Conservation (phyloP, 768 basidiomycete species). For the Gymnopilus dilepis region DNA sequence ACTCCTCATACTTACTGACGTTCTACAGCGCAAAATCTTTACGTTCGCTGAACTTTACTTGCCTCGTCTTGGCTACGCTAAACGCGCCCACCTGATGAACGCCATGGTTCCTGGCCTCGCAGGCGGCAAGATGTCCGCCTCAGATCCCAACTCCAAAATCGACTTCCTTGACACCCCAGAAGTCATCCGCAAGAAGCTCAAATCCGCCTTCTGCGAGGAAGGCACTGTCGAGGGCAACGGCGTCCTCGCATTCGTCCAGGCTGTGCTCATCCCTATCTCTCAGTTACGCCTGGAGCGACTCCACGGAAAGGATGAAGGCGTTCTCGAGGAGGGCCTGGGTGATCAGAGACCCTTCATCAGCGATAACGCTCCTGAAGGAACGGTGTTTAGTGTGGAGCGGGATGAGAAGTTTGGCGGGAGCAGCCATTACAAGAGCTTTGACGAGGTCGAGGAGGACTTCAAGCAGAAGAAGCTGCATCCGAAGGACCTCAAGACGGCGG, state of each 20-base stretch:
- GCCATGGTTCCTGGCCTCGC: constrained; percentile 94
- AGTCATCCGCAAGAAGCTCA: constrained; percentile 86
- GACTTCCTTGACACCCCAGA: constrained; percentile 94
- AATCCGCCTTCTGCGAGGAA: constrained; percentile 92
- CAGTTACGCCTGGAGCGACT: constrained; percentile 69
- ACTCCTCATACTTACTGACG: not conserved
- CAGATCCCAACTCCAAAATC: constrained; percentile 97
- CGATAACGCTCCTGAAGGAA: constrained; percentile 77
- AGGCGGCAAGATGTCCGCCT: constrained; percentile 98
- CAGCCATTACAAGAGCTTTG: constrained; percentile 72
- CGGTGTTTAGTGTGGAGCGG: constrained; percentile 79
- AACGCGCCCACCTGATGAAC: constrained; percentile 98
- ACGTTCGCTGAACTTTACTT: constrained; percentile 97
- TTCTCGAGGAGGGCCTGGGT: constrained; percentile 52
- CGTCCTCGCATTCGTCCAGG: constrained; percentile 80
- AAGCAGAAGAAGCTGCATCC: constrained; percentile 82
- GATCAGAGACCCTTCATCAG: constrained; percentile 67
- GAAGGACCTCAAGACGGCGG: constrained; percentile 83
- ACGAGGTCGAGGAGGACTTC: constrained; percentile 76
- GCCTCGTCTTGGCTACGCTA: constrained; percentile 88
- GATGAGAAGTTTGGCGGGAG: constrained; percentile 85
- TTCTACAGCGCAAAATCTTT: constrained; percentile 91
- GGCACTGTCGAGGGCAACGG: constrained; percentile 91
- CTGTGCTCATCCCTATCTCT: constrained; percentile 89
- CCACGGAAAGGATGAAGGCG: constrained; percentile 46